Base-by-base conservation (phyloP, 2,329 filamentous ascomycete genomes). In the Immersiporthe knoxdaviesiana region DNA sequence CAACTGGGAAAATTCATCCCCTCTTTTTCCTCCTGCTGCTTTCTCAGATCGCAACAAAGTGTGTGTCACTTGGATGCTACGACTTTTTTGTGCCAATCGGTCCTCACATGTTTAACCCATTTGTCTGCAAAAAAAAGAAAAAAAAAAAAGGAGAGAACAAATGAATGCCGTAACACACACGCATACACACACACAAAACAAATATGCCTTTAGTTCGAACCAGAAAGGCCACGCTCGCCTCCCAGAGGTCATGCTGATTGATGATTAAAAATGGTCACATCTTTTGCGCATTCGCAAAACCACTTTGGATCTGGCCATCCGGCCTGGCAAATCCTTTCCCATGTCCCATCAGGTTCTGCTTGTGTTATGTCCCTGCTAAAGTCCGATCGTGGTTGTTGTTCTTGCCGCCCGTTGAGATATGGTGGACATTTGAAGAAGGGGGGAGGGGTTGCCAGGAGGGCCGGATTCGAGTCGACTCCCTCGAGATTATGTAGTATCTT, bases 91-190 rank as follows among this genome's bases (percentile, higher is more conserved):
- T 68, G 58, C 37, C 54, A 71, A 58, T 69, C 61, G 64, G 64
- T 65, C 61, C 50, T 63, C 59, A 72, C 67, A 71, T 71, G 62
- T 64, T 63, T 66, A 58, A 41, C 59, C 44, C 56, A 65, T 58
- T 37, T 68, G 59, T 59, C 35, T 52, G 60, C 58, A 71, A 69
- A 72, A 69, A 70, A 70, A 68, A 69, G 67, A 44, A 70, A 39
- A 59, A 70, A 69, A 72, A 70, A 72, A 70, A 12, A 39, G 37
- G 37, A 69, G 72, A 69, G 70, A 70, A 69, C 69, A 68, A 68
- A 71, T 39, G 62, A 77, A 77, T 77, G 77, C 77, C 75, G 77
- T 75, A 75, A 78, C 74, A 75, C 75, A 77, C 44, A 7, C 18
- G 2, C 44, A 18, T 1, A 44, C 41, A n/a, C 41, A 44, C 16